Base-by-base conservation (phyloP, 192 early-diverging fungal genomes). In the Coemansia sp. region DNA sequence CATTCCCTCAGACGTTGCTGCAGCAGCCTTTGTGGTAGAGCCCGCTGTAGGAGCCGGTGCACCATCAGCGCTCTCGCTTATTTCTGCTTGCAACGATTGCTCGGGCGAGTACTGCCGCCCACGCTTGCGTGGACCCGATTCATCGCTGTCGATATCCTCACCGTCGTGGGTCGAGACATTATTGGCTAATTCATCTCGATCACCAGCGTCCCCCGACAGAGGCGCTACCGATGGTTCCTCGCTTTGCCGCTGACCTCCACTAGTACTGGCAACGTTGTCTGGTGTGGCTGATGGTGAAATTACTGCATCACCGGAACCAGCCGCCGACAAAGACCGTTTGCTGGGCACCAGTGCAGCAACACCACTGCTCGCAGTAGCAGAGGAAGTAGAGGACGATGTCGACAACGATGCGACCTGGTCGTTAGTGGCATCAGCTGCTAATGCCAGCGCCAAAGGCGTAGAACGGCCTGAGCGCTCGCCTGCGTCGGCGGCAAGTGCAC, bases 301-400 rank as follows among this genome's bases (percentile, higher is more conserved):
- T 24, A 46, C 60, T 40, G 50, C 62, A 9, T 63, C 67, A 4
- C 18, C 39, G 33, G 62, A 39, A 30, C 41, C 44, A 22, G 57
- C 38, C n/a, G 56, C 49, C 11, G 60, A n/a, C 48, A 78, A 55
- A 25, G 75, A 33, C 46, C 75, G 69, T 55, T 78, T 78, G 65
- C 65, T 72, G 22, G 75, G 75, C 43, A 78, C 75, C 17, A 71
- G 45, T 14, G 63, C 63, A 27, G 48, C 24, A 21, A 48, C 24
- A 11, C 60, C 51, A 22, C 44, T 51, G 23, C 46, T 63, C 15
- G 42, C 23, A 8, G 15, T 57, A 19, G 57, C 52, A 15, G 52
- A 37, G 43, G 39, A 42, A 19, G 37, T 42, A 55, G 53, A 23
- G 41, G 53, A 24, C 37, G 53, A 57, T 34, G 43, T 14, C 25